Base-by-base conservation (phyloP, 805 yeast genomes). In the Kockiozyma suomiensis region DNA sequence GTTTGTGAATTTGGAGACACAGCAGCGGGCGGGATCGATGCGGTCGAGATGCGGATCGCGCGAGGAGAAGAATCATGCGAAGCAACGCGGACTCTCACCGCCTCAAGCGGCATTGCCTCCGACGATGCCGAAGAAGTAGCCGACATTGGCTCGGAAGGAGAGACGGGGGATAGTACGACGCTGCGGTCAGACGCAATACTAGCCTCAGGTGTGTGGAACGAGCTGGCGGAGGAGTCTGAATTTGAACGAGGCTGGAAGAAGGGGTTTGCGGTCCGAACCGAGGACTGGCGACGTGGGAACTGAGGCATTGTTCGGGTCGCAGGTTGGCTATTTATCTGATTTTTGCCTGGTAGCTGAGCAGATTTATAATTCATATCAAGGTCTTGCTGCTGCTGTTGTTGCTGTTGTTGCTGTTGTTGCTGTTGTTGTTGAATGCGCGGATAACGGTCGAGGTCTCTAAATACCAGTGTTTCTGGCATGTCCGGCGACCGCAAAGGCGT, bases 241-340 rank as follows among this genome's bases (percentile, higher is more conserved):
- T 12, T 15, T 28, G 48, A 19, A 17, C 43, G 40, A n/a, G 25
- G 51, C 23, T n/a, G 40, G 48, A 42, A 33, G 21, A 41, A 37
- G 19, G 49, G 38, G 37, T 37, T 30, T 23, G 48, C 23, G 7
- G 65, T 33, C 21, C 50, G 47, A 26, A 58, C 59, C 10, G 62
- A 58, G 32, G 65, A 61, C 54, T 61, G 62, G 19, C 65, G 59
- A n/a, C 43, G 37, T 12, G 61, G 65, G 35, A 58, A 61, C 8
- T n/a, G 26, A 30, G 61, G 40, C 19, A n/a, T 25, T 3, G 55
- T 10, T 13, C 13, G 45, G 38, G 13, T 12, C 15, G 43, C n/a
- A 17, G 30, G 25, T 26, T 21, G 35, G 37, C 32, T 17, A 21
- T 30, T n/a, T 13, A 26, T 25, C n/a, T 19, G 26, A 23, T 25